Base-by-base conservation (phyloP, 78 protist species). In the Tieghemostelium lacteum region DNA sequence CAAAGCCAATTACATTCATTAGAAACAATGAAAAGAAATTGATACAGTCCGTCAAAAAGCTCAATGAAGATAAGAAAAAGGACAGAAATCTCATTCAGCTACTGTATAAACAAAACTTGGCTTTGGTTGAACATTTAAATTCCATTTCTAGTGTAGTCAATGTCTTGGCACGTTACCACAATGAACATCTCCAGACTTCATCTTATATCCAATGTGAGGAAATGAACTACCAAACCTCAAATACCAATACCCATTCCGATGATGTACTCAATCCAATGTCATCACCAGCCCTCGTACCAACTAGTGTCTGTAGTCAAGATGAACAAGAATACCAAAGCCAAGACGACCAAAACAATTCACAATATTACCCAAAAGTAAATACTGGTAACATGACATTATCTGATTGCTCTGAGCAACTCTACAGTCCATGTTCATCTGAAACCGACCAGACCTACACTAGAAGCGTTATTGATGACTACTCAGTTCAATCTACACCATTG, bases 71-170 rank as follows among this genome's bases (percentile, higher is more conserved):
- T 19, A 73, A 65, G 29, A 72, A 83, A 58, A 83, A 69, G 28
- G 91, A 83, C 39, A 52, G 65, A 55, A 63, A 66, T 22, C 33
- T 83, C 10, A 83, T 83, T 31, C 45, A 76, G 10, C 60, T 83
- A 2, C 28, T 83, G 12, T 83, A 83, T 64, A 61, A 83, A 58
- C 91, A 83, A 69, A 83, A 83, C n/a, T 28, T 54, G 26, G 34
- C 58, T 63, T 39, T 83, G 37, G 26, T 73, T 4, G 22, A 72
- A 29, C 91, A 83, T 69, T 42, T 83, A 22, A 83, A 83, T 57
- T 36, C 52, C 1, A 40, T 83, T 0, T 58, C 91, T 26, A 58
- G 39, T 39, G 63, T 55, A 45, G 52, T 45, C 6, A 45, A 45
- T 45, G 52, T 10, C 52, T 10, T 45, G 6, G 52, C 52, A 14